Evolutionary conservation across 2,329 filamentous ascomycete genomes (phyloP).

Genomic region (Arachnomyces sp.): DNA sequence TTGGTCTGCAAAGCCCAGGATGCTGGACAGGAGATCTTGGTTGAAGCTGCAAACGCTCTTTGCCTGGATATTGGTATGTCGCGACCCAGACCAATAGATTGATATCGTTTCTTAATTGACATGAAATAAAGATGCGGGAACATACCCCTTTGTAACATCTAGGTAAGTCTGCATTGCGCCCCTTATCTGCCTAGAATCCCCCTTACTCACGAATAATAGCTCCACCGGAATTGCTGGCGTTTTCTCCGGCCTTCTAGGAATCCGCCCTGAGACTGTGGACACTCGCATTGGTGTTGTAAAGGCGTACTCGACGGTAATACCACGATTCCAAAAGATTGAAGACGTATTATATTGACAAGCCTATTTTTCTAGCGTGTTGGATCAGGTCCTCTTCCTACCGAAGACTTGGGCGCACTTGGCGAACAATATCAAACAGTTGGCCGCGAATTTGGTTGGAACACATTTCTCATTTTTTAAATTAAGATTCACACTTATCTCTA

Average conservation of each 20-base stretch:
- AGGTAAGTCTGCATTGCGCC: not conserved
- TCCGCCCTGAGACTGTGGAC: slow-evolving; percentile 44
- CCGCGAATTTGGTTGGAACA: slow-evolving; percentile 36
- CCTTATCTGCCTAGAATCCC: too few relatives aligned
- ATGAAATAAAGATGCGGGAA: slow-evolving; percentile 28
- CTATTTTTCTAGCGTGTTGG: slow-evolving; percentile 36
- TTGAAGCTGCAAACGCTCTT: slow-evolving; percentile 58
- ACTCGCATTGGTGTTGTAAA: slow-evolving; percentile 58
- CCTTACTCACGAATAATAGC: slow-evolving; percentile 17
- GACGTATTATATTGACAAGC: too few relatives aligned
- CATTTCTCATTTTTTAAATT: too few relatives aligned
- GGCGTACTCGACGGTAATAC: slow-evolving; percentile 49
- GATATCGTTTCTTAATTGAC: not conserved
- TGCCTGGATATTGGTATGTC: slow-evolving; percentile 44
- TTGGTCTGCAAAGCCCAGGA: slow-evolving; percentile 49
- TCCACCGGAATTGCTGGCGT: slow-evolving; percentile 42
- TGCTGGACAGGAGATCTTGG: slow-evolving; percentile 48
- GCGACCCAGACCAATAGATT: not conserved
- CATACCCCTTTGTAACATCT: slow-evolving; percentile 44
- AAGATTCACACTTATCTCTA: slow-evolving; percentile 39
- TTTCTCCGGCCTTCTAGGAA: too few relatives aligned
- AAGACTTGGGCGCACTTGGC: slow-evolving; percentile 51
- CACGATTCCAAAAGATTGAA: too few relatives aligned
- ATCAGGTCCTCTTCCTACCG: slow-evolving; percentile 57
- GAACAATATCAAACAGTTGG: slow-evolving; percentile 51